Evolutionary conservation across 2,329 filamentous ascomycete species (phyloP), one percentile per base, ranked within the genome.

Genomic region (Kalmusia sp.): DNA sequence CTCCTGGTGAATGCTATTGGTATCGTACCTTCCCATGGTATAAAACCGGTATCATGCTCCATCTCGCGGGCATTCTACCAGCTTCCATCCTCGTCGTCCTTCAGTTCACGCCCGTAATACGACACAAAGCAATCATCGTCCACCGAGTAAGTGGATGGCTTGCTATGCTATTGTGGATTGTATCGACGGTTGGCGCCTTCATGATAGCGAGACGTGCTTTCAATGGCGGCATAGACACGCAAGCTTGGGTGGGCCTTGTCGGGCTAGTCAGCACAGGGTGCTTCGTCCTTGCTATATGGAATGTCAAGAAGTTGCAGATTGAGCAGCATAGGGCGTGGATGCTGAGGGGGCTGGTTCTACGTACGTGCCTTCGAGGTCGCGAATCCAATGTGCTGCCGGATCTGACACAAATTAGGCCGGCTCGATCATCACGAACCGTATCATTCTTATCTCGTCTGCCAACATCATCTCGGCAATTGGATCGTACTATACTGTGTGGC

Each of bases 131-230:
- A 43, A 70, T 85, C 2, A 54, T 83, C 2, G 66, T 87, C 21
- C 87, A 89, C 63, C 81, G 86, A 1, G 77, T 88, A 51, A 85
- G 82, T 49, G 86, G 87, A 1, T 87, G 87, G 55, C 28, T 82
- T 4, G 67, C 85, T 49, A 54, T 84, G 0, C 51, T 82, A 0
- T 71, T 88, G 0, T 73, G 81, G 2, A 25, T 80, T 0, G 50
- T 81, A 3, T 73, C 75, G 14, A 79, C 80, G 2, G 73, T 74
- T 0, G 82, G 81, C 0, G 83, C 80, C 0, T 54, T 87, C 1
- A 81, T 87, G 74, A 81, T 87, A 15, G 70, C 75, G 0, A 75
- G 78, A 0, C 74, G 74, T 21, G 69, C 81, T 0, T 82, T 86
- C 58, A 84, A 85, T 2, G 86, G 86, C 1, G 76, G 74, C 0